Conservation (phyloP, 352 stramenopile species). For the Pythium angustatum region DNA sequence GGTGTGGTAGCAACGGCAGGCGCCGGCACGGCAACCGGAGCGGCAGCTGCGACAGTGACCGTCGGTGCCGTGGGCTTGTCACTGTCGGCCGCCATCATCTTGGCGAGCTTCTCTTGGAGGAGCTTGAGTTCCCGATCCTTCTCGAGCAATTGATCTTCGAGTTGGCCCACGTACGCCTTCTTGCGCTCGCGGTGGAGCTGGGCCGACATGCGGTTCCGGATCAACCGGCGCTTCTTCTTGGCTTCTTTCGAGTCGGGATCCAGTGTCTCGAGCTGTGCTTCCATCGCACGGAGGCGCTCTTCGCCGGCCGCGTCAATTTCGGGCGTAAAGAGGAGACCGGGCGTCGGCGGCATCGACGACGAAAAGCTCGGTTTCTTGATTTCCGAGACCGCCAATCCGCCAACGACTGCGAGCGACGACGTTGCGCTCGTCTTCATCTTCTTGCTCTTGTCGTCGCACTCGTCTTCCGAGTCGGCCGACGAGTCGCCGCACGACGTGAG, state of each 20-base stretch:
- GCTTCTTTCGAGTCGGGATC: slow-evolving; percentile 88
- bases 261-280: slow-evolving; percentile 79
- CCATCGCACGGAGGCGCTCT: slow-evolving; percentile 81
- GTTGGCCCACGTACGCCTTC: slow-evolving; percentile 86
- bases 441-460: slow-evolving; percentile 49
- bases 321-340: slow-evolving; percentile 32
- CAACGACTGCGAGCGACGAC: slow-evolving; percentile 35
- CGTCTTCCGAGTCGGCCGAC: slow-evolving; percentile 22
- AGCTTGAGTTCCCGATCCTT: slow-evolving; percentile 80
- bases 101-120: slow-evolving; percentile 73
- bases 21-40: neutral
- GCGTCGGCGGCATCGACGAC: slow-evolving; percentile 21
- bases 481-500: slow-evolving; percentile 20
- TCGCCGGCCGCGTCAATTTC: slow-evolving; percentile 71
- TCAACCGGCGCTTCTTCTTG: slow-evolving; percentile 88
- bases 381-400: slow-evolving; percentile 22
- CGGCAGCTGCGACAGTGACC: neutral
- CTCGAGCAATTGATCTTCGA: slow-evolving; percentile 80
- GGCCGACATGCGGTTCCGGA: slow-evolving; percentile 88
- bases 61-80: slow-evolving; percentile 57
- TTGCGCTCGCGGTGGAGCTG: slow-evolving; percentile 87
- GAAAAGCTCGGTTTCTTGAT: slow-evolving; percentile 19
- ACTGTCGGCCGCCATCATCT: slow-evolving; percentile 53
- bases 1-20: neutral
- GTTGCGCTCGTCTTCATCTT: slow-evolving; percentile 78